These are phyloP conservation scores for Buxus sempervirens DNA, from an alignment of 164 flowering plant species.

Conservation along the genomic window DNA sequence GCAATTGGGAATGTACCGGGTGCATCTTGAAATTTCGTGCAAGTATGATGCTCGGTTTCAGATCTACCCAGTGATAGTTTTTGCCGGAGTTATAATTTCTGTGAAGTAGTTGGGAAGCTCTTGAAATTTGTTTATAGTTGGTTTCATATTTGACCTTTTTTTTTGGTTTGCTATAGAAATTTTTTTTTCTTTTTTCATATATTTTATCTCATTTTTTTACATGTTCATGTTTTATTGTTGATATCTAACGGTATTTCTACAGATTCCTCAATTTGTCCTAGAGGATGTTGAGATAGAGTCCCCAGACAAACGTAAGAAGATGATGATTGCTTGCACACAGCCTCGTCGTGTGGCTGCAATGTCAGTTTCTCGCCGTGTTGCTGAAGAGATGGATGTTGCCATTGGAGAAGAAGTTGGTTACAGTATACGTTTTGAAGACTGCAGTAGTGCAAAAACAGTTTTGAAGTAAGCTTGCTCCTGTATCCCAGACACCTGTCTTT, in stretches of 20 bases:
- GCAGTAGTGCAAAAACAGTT: slow-evolving; percentile 78
- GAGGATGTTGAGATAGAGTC: slow-evolving; percentile 59
- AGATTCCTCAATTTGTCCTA: slow-evolving; percentile 95
- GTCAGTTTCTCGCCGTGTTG: slow-evolving; percentile 97
- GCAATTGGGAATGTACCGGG: too few species aligned
- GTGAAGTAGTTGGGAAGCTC: too few species aligned
- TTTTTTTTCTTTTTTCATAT: neutral
- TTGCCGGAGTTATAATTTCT: too few species aligned
- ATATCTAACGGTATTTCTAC: slow-evolving; percentile 18
- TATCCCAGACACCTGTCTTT: neutral
- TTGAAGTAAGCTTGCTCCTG: slow-evolving; percentile 51
- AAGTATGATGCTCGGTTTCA: too few species aligned
- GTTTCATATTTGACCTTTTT: too few species aligned
- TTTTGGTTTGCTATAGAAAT: neutral
- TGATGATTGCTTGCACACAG: slow-evolving; percentile 91
- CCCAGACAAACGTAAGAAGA: slow-evolving; percentile 56
- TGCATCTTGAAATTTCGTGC: too few species aligned
- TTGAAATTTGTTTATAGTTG: too few species aligned
- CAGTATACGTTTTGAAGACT: slow-evolving; percentile 94
- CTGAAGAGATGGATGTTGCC: slow-evolving; percentile 95
- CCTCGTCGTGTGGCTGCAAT: slow-evolving; percentile 99
- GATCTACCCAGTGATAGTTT: too few species aligned
- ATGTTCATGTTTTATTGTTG: too few species aligned
- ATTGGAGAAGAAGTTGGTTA: slow-evolving; percentile 99
- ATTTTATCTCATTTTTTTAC: too few species aligned